Percentiles rank a stretch among this genome's conserved stretches.
phyloP scores from a whole-genome alignment of 371 early-diverging fungal genomes.

The Phascolomyces articulosus region DNA sequence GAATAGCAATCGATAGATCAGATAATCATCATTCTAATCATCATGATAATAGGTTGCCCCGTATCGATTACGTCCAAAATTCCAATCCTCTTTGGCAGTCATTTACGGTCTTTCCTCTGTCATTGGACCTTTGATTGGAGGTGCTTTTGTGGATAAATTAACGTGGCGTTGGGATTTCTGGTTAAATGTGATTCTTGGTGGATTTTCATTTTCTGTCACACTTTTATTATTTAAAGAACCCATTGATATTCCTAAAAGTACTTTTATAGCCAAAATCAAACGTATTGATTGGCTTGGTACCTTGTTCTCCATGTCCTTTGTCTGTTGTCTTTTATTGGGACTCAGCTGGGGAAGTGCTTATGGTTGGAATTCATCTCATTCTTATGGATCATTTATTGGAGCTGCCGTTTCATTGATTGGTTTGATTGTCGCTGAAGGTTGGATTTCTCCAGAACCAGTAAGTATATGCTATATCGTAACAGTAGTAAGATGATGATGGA shows the following conservation, averaged over 20 bases:
- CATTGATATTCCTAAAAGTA: conserved; percentile 39
- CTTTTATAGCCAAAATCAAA: conserved; percentile 54
- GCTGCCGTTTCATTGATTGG: conserved; percentile 17
- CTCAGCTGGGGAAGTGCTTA: conserved; percentile 47
- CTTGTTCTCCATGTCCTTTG: conserved; percentile 16
- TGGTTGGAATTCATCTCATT: conserved; percentile 18
- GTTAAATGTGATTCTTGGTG: conserved; percentile 79
- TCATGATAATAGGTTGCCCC: conserved; percentile 36
- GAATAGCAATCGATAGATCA: not conserved
- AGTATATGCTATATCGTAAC: too few relatives aligned
- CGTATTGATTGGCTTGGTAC: conserved; percentile 63
- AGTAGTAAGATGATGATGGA: too few relatives aligned
- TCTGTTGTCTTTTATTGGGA: conserved; percentile 51
- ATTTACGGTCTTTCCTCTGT: conserved; percentile 76
- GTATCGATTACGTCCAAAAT: conserved; percentile 66
- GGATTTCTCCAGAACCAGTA: conserved; percentile 23
- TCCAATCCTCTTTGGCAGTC: conserved; percentile 59
- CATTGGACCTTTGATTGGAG: conserved; percentile 71
- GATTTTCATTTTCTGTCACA: conserved; percentile 50
- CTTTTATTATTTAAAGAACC: conserved; percentile 52
- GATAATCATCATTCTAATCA: not conserved
- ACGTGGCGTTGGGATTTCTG: conserved; percentile 78
- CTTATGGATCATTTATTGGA: conserved; percentile 19
- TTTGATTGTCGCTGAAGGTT: conserved; percentile 17
- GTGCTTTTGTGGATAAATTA: conserved; percentile 65